Evolutionary conservation across 805 yeast species (phyloP).

Genomic region (Nakazawaea holstii): DNA sequence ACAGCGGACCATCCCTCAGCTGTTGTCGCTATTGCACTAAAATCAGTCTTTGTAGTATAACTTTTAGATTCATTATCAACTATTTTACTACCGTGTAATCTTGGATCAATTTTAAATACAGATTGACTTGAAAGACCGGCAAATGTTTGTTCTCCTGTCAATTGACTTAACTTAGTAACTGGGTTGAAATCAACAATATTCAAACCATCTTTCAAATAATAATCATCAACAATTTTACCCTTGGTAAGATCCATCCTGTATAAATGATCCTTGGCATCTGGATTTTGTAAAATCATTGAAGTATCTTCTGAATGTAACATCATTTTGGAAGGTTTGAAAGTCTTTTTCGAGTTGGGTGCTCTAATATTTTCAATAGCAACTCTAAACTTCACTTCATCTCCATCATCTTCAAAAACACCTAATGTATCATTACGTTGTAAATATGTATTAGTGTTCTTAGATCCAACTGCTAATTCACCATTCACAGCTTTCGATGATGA

Average conservation of each 20-base stretch:
- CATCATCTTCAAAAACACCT: slow-evolving; percentile 68
- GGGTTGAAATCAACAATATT: slow-evolving; percentile 62
- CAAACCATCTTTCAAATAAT: slow-evolving; percentile 49
- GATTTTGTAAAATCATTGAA: slow-evolving; percentile 59
- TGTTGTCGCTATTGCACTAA: slow-evolving; percentile 64
- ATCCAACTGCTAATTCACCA: slow-evolving; percentile 66
- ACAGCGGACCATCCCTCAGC: slow-evolving; percentile 71
- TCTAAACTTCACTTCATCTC: slow-evolving; percentile 49
- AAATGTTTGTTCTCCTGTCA: slow-evolving; percentile 69
- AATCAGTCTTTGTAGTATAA: slow-evolving; percentile 50
- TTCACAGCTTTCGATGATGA: slow-evolving; percentile 38
- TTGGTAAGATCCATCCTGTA: slow-evolving; percentile 74
- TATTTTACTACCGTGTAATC: slow-evolving; percentile 52
- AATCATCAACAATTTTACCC: slow-evolving; percentile 84
- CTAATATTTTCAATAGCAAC: slow-evolving; percentile 63
- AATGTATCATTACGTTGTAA: slow-evolving; percentile 75
- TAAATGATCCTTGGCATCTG: slow-evolving; percentile 36
- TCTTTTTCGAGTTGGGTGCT: slow-evolving; percentile 40
- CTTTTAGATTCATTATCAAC: slow-evolving; percentile 50
- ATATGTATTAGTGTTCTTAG: slow-evolving; percentile 63
- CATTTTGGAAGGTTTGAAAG: slow-evolving; percentile 30
- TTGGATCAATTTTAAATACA: slow-evolving; percentile 76
- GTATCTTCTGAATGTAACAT: slow-evolving; percentile 78
- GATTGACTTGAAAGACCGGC: slow-evolving; percentile 63
- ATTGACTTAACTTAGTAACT: slow-evolving; percentile 65